These are phyloP conservation scores for Lonicera japonica DNA, from an alignment of 129 eudicot species.

Conservation along the genomic window DNA sequence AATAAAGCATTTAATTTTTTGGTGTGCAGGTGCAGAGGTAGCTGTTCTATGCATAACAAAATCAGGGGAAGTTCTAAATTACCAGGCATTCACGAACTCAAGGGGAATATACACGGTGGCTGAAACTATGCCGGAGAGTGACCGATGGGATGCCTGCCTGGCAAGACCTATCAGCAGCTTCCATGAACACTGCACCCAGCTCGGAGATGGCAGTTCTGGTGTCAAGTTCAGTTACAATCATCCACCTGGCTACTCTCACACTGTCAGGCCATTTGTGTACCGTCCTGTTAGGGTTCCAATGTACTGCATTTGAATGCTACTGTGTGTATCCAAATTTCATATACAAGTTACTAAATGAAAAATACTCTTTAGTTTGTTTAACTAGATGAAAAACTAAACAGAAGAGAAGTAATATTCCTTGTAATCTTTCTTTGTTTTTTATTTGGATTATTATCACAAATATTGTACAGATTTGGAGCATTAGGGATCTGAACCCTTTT, in stretches of 20 bases:
- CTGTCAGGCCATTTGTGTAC: constrained; percentile 80
- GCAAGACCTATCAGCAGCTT: constrained; percentile 97
- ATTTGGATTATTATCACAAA: too few relatives aligned
- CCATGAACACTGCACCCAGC: constrained; percentile 73
- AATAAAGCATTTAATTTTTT: too few relatives aligned
- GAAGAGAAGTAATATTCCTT: neutral
- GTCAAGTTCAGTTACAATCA: constrained; percentile 75
- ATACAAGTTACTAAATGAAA: too few relatives aligned
- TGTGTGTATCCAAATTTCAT: neutral
- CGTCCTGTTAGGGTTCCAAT: constrained; percentile 50
- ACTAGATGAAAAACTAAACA: neutral
- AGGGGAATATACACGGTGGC: constrained; percentile 88
- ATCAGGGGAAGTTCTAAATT: constrained; percentile 87
- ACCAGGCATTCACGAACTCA: constrained; percentile 85
- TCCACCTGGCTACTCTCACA: constrained; percentile 70
- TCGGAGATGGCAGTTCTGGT: constrained; percentile 73
- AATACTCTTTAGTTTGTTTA: neutral
- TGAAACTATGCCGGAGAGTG: constrained; percentile 98
- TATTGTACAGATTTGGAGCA: too few relatives aligned
- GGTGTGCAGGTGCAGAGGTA: constrained; percentile 89
- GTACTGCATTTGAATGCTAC: constrained; percentile 50
- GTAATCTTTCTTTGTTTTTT: neutral
- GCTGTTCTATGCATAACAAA: constrained; percentile 98
- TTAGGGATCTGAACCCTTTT: too few relatives aligned
- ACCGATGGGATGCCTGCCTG: constrained; percentile 91